phyloP scores from a whole-genome alignment of 345 rosid genomes.

The Hirschfeldia incana region DNA sequence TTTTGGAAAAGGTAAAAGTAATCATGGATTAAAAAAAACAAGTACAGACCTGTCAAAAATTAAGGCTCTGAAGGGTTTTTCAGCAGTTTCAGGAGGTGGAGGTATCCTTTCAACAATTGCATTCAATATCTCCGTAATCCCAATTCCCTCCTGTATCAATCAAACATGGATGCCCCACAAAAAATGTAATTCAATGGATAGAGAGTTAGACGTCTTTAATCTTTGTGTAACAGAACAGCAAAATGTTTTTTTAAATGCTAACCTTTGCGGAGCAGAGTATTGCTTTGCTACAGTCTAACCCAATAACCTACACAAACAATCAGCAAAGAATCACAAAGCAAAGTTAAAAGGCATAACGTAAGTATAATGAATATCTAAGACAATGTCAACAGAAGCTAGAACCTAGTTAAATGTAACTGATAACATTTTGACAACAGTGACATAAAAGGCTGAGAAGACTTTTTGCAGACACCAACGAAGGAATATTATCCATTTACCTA shows the following conservation, averaged over 20 bases:
- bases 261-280: constrained; percentile 99
- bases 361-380: background rate
- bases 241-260: constrained; percentile 28
- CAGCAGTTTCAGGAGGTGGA: constrained; percentile 68
- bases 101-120: constrained; percentile 83
- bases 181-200: background rate
- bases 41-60: constrained; percentile 90
- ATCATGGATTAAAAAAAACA: too few species aligned
- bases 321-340: background rate
- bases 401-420: constrained; percentile 4
- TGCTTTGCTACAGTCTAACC: constrained; percentile 92
- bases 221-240: background rate
- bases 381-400: constrained; percentile 4
- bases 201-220: background rate
- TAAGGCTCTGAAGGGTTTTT: constrained; percentile 69
- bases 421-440: background rate
- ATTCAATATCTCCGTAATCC: constrained; percentile 77
- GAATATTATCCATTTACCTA: background rate
- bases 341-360: background rate
- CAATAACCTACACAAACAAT: constrained; percentile 61
- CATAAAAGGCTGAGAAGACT: background rate
- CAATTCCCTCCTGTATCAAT: constrained; percentile 78
- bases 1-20: too few species aligned
- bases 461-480: constrained; percentile 20
- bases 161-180: constrained; percentile 8